Evolutionary conservation across 441 rosid species (phyloP), one percentile per base, ranked within the genome.

Genomic region (Adansonia madagascariensis): DNA sequence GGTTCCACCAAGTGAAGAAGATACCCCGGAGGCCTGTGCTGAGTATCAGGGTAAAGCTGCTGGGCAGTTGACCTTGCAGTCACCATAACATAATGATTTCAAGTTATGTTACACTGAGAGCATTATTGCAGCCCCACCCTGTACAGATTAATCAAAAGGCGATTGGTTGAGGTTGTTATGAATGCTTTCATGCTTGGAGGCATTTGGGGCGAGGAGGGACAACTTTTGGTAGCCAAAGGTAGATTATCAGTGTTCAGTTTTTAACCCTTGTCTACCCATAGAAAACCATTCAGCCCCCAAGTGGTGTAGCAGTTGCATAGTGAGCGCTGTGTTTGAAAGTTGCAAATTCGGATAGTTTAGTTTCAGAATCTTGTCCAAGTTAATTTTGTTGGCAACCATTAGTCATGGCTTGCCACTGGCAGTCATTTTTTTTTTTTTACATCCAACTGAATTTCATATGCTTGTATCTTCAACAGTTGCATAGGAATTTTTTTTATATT

Each of bases 1-100:
- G 39, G 99, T 96, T 80, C 99, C 99, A n/a, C 99, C 99, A 7
- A 94, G 98, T 9, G 99, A 96, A 85, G 99, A 96, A 86, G 99
- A 96, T 89, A 94, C 97, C 47, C 99, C 98, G 0, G 99, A 96
- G 89, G 98, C 98, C 71, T 89, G 90, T 81, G 91, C 96, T 6
- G 88, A 85, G 47, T 96, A 92, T 71, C 88, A 87, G 84, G 85
- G 85, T 78, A 86, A 94, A 67, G 80, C 88, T 66, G 72, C 95
- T 15, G 98, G 87, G 2, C 84, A 89, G 84, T 95, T 91, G 82
- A 87, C 91, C 0, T 80, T 94, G 39, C 98, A 88, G 77, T 96
- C 98, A 69, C 94, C 98, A 2, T 92, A 84, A 80, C 75, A 61
- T 67, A 22, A 59, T 39, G 47, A 31, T 67, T 41, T 27, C 31